phyloP scores from a whole-genome alignment of 108 stramenopile genomes.

The Epithemia pelagica region DNA sequence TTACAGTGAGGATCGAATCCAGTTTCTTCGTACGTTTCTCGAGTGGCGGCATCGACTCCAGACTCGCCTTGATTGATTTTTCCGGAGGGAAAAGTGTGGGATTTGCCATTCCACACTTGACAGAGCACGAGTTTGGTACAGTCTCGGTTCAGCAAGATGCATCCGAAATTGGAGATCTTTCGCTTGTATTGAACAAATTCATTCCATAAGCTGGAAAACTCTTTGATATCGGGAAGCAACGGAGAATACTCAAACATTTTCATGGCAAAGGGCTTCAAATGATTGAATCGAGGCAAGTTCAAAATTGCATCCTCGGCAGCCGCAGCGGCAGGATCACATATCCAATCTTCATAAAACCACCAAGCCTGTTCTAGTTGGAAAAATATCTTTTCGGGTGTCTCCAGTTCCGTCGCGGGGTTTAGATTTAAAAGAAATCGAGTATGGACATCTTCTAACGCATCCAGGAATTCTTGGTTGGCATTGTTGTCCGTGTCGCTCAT shows the following conservation, averaged over 20 bases:
- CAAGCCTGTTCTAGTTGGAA: slow-evolving; percentile 90
- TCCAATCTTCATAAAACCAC: slow-evolving; percentile 90
- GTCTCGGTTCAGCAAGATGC: slow-evolving; percentile 56
- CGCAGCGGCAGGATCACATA: slow-evolving; percentile 42
- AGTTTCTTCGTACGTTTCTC: slow-evolving; percentile 91
- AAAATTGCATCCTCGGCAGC: no score
- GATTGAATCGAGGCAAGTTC: slow-evolving; percentile 60
- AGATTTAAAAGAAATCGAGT: slow-evolving; percentile 82
- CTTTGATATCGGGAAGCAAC: slow-evolving; percentile 31
- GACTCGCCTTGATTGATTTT: slow-evolving; percentile 83
- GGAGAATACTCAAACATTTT: slow-evolving; percentile 65
- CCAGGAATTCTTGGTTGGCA: slow-evolving; percentile 52
- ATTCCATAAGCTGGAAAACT: slow-evolving; percentile 62
- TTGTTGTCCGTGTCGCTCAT: no score
- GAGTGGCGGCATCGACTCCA: slow-evolving; percentile 58
- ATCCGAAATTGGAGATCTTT: slow-evolving; percentile 75
- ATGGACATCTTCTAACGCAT: slow-evolving; percentile 85
- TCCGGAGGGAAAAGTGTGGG: slow-evolving; percentile 79
- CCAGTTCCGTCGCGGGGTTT: slow-evolving; percentile 67
- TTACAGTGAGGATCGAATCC: slow-evolving; percentile 75
- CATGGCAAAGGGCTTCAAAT: slow-evolving; percentile 58
- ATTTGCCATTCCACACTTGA: slow-evolving; percentile 56
- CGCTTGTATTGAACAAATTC: slow-evolving; percentile 71
- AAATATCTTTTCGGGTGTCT: slow-evolving; percentile 69
- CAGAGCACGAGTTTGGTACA: slow-evolving; percentile 53